phyloP scores from a whole-genome alignment of 1,139 yeast species.

The Meyerozyma sp. region DNA sequence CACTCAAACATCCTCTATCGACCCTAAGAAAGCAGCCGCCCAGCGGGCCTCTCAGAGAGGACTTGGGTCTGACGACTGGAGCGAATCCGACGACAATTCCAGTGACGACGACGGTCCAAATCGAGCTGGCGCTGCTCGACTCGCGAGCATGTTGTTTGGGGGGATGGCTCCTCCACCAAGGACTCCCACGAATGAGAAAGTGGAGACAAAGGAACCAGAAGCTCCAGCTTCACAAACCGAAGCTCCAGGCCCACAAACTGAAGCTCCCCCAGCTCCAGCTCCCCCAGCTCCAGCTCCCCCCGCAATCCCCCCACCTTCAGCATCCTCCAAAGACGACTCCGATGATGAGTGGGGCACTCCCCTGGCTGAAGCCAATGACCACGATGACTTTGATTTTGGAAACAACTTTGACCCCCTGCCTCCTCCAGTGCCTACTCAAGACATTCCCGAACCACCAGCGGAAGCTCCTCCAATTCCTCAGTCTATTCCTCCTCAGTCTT shows the following conservation, averaged over 20 bases:
- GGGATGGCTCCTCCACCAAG: conserved; percentile 49
- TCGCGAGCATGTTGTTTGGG: conserved; percentile 59
- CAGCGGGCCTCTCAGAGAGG: conserved; percentile 68
- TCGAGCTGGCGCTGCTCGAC: conserved; percentile 54
- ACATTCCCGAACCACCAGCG: conserved; percentile 12
- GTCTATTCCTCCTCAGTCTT: conserved; percentile 5
- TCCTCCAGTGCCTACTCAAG: conserved; percentile 12
- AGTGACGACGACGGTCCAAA: conserved; percentile 47
- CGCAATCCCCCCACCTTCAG: conserved; percentile 6
- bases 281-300: conserved; percentile 11
- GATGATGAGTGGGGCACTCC: conserved; percentile 12
- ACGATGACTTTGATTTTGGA: neutral
- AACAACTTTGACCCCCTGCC: conserved; percentile 10
- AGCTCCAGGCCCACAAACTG: conserved; percentile 3
- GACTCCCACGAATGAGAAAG: conserved; percentile 11
- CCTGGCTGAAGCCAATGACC: conserved; percentile 4
- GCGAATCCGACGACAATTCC: conserved; percentile 52
- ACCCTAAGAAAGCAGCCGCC: conserved; percentile 52
- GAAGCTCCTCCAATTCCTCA: conserved; percentile 16
- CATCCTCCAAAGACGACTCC: neutral
- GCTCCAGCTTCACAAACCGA: conserved; percentile 2
- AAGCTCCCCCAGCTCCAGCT: conserved; percentile 5
- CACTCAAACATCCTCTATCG: conserved; percentile 30
- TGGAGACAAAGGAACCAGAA: neutral
- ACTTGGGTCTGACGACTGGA: conserved; percentile 50